phyloP scores from a whole-genome alignment of 139 green algal genomes.

The Volvox africanus region DNA sequence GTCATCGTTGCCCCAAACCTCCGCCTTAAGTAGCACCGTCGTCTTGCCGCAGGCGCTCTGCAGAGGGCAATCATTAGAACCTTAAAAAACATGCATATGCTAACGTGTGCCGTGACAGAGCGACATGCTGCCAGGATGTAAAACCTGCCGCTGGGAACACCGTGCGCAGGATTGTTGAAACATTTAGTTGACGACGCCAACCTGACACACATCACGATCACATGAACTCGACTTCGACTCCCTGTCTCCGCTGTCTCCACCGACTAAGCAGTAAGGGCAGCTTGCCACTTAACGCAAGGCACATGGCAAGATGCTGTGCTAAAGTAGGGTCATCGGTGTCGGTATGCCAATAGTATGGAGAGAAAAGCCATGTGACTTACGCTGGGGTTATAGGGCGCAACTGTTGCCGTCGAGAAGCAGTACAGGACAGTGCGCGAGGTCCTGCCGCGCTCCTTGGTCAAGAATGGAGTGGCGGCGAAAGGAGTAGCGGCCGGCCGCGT shows the following conservation, averaged over 20 bases:
- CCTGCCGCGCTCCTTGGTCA: not conserved
- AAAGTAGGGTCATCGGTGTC: not conserved
- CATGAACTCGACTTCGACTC: not conserved
- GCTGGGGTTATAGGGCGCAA: not conserved
- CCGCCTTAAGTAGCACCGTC: not conserved
- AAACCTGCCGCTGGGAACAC: not conserved
- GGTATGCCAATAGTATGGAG: not conserved
- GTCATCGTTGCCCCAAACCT: slow-evolving; percentile 20
- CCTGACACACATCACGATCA: not conserved
- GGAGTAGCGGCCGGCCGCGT: not conserved
- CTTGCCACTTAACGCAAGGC: not conserved
- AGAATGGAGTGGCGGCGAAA: not conserved
- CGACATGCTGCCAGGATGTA: not conserved
- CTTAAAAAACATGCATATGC: no score
- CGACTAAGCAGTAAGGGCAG: not conserved
- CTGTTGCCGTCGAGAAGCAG: not conserved
- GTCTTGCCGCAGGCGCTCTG: not conserved
- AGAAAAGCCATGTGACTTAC: not conserved
- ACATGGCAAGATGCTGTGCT: not conserved
- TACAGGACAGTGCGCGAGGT: not conserved
- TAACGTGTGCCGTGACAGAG: no score
- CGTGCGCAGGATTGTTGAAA: no score
- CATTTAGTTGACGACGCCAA: no score
- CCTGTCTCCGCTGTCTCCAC: not conserved
- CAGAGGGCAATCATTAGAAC: not conserved